Percentiles rank a stretch among this genome's conserved stretches.
phyloP scores from a whole-genome alignment of 768 basidiomycete genomes.

The Leucogyrophana mollusca region DNA sequence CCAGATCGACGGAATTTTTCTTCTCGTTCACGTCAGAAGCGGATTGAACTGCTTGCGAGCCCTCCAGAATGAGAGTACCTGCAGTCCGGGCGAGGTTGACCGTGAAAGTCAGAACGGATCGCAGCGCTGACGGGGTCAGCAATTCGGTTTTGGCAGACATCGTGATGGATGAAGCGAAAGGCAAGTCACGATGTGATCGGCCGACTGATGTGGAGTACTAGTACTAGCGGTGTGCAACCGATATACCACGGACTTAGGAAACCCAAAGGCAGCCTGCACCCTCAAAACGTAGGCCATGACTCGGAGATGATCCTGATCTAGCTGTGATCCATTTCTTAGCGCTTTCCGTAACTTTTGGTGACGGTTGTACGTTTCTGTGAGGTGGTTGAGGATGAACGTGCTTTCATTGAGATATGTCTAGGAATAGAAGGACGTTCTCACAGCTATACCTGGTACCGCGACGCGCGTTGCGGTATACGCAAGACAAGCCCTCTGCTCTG shows the following conservation, averaged over 20 bases:
- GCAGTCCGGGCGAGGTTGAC: constrained; percentile 70
- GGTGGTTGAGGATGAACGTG: too few species aligned
- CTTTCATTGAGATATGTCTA: too few species aligned
- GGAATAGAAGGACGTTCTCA: constrained; percentile 31
- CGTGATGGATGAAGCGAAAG: constrained; percentile 3
- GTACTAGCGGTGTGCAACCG: too few species aligned
- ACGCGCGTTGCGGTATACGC: constrained; percentile 34
- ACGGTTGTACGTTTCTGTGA: too few species aligned
- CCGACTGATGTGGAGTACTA: too few species aligned
- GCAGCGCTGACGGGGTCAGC: constrained; percentile 45
- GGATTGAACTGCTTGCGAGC: constrained; percentile 69
- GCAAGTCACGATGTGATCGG: too few species aligned
- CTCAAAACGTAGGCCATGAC: too few species aligned
- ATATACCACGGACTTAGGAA: too few species aligned
- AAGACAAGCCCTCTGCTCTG: constrained; percentile 21
- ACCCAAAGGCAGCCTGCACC: too few species aligned
- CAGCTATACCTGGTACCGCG: constrained; percentile 10
- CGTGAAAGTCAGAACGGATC: constrained; percentile 66
- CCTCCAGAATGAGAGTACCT: constrained; percentile 73
- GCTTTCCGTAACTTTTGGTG: too few species aligned
- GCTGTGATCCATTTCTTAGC: too few species aligned
- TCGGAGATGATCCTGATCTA: too few species aligned
- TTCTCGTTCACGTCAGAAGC: constrained; percentile 70
- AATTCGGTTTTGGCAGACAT: constrained; percentile 26
- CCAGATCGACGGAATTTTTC: constrained; percentile 92